Evolutionary conservation across 129 eudicot species (phyloP), one percentile per base, ranked within the genome.

Genomic region (Apium graveolens): DNA sequence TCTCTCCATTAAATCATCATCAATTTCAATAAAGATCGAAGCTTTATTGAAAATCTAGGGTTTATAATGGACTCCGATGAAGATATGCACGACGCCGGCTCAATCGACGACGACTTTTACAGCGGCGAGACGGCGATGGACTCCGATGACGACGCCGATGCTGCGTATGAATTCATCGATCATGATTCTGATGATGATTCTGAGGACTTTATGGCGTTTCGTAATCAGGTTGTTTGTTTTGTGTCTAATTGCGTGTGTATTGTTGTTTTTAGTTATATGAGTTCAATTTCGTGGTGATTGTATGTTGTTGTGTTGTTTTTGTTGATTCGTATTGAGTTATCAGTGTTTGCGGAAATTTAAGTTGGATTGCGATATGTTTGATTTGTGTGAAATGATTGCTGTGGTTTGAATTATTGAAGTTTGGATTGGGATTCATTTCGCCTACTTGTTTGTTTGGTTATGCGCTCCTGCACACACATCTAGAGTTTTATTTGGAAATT

Each of bases 71-170:
- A 89, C 51, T 92, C 96, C 2, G 96, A 88, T 70, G 97, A 92
- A 48, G 97, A 92, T 83, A 89, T 91, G 97, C 97, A 91, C 86
- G 97, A 91, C 35, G 95, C 91, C 51, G 88, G 88, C 76, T 91
- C 95, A 10, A 27, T 84, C 4, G 97, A 92, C 49, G 97, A 91
- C 29, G 89, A 90, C 42, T 90, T 88, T 80, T 90, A 86, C 83
- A 88, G 96, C 83, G 93, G 93, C 32, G 96, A 87, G 74, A 88
- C 89, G 60, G 89, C 78, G 55, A 81, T 83, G 80, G 89, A 85
- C 75, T 88, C 91, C 63, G 91, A 85, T 24, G 97, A 86, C 5
- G 95, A 86, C 2, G 95, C 74, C 57, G 90, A 88, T 73, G 86
- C 79, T 31, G 86, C 81, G 70, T 87, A 84, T 55, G 90, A 84